Conservation (phyloP, 139 green algal species). For the Micractinium conductrix region DNA sequence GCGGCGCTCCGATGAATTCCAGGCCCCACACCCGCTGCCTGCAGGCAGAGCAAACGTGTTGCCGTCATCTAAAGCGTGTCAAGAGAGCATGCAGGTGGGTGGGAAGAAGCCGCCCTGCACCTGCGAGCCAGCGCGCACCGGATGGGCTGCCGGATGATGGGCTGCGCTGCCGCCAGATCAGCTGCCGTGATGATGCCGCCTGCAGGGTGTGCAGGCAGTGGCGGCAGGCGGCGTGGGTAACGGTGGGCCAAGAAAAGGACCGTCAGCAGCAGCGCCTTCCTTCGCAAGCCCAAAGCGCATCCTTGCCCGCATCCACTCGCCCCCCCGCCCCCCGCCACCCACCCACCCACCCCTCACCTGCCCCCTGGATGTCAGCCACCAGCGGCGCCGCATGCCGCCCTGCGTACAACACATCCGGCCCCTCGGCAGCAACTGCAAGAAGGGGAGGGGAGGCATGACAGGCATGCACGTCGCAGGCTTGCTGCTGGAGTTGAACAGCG, state of each 20-base stretch:
- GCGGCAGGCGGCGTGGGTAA: background rate
- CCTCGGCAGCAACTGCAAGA: slow-evolving; percentile 32
- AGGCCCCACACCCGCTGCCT: slow-evolving; percentile 48
- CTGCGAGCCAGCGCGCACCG: background rate
- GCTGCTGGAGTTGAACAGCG: too few species aligned
- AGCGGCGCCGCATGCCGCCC: slow-evolving; percentile 43
- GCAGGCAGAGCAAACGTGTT: background rate
- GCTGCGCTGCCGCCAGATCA: slow-evolving; percentile 58
- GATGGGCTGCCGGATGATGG: background rate
- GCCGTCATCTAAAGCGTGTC: too few species aligned
- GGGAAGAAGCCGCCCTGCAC: too few species aligned
- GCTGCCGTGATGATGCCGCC: slow-evolving; percentile 79
- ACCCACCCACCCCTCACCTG: background rate
- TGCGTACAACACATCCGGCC: slow-evolving; percentile 62
- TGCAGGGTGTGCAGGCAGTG: slow-evolving; percentile 5
- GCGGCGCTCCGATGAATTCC: slow-evolving; percentile 58
- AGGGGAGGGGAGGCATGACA: background rate
- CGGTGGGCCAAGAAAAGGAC: background rate
- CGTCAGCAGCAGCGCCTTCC: too few species aligned
- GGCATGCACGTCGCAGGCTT: too few species aligned
- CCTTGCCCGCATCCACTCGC: background rate
- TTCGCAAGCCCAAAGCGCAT: background rate
- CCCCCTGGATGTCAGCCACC: slow-evolving; percentile 66
- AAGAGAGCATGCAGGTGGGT: too few species aligned
- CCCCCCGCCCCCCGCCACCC: too few species aligned